Conservation (phyloP, 2,329 filamentous ascomycete species). For the Fusarium fracticaudum region DNA sequence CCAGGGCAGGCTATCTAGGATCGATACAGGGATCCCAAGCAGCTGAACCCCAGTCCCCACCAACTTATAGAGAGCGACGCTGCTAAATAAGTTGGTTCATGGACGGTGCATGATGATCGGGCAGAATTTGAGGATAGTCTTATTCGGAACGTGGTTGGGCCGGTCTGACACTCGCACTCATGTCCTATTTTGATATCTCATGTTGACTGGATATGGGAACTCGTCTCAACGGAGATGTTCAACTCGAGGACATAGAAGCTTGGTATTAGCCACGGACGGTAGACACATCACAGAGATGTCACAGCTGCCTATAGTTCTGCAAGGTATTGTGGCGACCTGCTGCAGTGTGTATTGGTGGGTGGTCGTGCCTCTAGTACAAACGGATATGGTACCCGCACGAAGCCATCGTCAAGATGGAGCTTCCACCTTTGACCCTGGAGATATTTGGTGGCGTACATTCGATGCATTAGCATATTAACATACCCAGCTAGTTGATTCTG, state of each 20-base stretch:
- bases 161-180: slow-evolving; percentile 39
- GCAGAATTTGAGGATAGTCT: not conserved
- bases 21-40: slow-evolving; percentile 24
- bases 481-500: slow-evolving; percentile 23
- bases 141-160: slow-evolving; percentile 32
- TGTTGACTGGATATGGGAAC: not conserved
- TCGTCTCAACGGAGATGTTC: not conserved
- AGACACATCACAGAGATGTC: not conserved
- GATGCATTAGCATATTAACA: slow-evolving; percentile 16
- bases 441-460: slow-evolving; percentile 31
- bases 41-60: slow-evolving; percentile 35
- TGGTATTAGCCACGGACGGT: not conserved
- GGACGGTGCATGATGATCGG: slow-evolving; percentile 4
- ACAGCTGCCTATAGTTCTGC: not conserved
- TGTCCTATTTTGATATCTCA: slow-evolving; percentile 17
- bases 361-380: slow-evolving; percentile 2
- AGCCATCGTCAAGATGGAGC: slow-evolving; percentile 29
- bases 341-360: slow-evolving; percentile 9
- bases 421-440: slow-evolving; percentile 18
- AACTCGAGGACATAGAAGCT: not conserved
- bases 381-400: slow-evolving; percentile 33
- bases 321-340: not conserved
- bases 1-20: slow-evolving; percentile 16
- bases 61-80: slow-evolving; percentile 8
- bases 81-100: not conserved